Evolutionary conservation across 148 eudicot genomes (phyloP).

Genomic region (Rhododendron vialii): DNA sequence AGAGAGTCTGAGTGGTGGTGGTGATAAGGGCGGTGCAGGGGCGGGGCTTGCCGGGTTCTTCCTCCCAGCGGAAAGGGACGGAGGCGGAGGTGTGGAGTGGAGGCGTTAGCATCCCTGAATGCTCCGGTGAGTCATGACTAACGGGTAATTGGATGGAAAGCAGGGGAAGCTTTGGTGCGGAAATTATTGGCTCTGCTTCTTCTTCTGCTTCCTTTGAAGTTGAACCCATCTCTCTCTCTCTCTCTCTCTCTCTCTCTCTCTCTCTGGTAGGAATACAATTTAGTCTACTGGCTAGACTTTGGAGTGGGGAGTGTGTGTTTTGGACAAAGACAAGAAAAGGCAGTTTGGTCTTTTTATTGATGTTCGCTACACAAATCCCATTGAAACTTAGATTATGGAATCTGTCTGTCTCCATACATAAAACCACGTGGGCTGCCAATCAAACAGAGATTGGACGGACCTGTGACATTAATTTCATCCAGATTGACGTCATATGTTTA

Average conservation of each 20-base stretch:
- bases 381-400: background rate
- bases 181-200: constrained; percentile 9
- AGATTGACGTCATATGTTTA: too few relatives aligned
- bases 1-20: background rate
- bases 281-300: background rate
- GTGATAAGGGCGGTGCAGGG: constrained; percentile 34
- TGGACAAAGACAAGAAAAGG: background rate
- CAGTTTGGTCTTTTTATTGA: background rate
- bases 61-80: constrained; percentile 81
- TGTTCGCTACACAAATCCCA: background rate
- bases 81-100: constrained; percentile 64
- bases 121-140: constrained; percentile 17
- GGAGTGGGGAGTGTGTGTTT: background rate
- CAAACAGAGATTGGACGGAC: too few relatives aligned
- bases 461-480: too few relatives aligned
- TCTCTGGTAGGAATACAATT: background rate
- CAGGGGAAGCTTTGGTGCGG: constrained; percentile 27
- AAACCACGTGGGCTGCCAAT: background rate
- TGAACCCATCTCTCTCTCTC: constrained; percentile 30
- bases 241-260: background rate
- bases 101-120: constrained; percentile 34
- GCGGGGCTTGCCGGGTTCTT: constrained; percentile 76
- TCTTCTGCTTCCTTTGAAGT: constrained; percentile 13
- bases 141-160: constrained; percentile 18
- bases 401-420: background rate